Base-by-base conservation (phyloP, 768 basidiomycete species). In the Lentinula aciculospora region DNA sequence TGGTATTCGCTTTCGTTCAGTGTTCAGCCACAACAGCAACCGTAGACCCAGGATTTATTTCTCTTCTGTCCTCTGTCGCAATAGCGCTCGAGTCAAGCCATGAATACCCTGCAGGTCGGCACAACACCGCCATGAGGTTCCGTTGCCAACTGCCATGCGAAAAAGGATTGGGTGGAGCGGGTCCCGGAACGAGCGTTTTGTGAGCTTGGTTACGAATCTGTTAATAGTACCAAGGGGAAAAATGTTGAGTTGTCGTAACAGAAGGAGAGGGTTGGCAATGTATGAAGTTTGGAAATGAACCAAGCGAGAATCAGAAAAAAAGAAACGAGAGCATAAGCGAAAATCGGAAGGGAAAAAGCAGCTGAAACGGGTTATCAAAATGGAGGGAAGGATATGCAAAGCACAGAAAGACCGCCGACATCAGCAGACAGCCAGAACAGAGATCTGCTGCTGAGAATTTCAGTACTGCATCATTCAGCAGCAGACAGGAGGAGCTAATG, bases 161-260 rank as follows among this genome's bases (percentile, higher is more conserved):
- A 71, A 95, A 98, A 21, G 94, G 92, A 66, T 96, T 98, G 1
- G 88, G 78, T 28, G 90, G 89, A 3, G 85, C 69, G 1, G 82
- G 75, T 3, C 82, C 85, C 23, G 84, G 79, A 28, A 81, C 75
- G 47, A 94, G 72, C 28, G 79, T 76, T 62, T 84, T 86, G 68
- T 92, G 89, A 17, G 91, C 90, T 70, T 89, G 85, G 62, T 88
- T 91, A 58, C 94, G 85, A 63, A 96, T 93, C 88, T 93, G 66
- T 58, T 48, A 53, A 54, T 45, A 42, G 51, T 45, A 58, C 21
- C 9, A 39, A 39, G 15, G 13, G 39, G n/a, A 44, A 44, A 44
- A 44, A 44, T 19, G 21, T 15, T 34, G 8, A 39, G 42, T 2
- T 44, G 42, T 44, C 42, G 42, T 44, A 44, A 44, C 21, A 44